Evolutionary conservation across 345 rosid species (phyloP).

Genomic region (Mallotus nudiflorus): DNA sequence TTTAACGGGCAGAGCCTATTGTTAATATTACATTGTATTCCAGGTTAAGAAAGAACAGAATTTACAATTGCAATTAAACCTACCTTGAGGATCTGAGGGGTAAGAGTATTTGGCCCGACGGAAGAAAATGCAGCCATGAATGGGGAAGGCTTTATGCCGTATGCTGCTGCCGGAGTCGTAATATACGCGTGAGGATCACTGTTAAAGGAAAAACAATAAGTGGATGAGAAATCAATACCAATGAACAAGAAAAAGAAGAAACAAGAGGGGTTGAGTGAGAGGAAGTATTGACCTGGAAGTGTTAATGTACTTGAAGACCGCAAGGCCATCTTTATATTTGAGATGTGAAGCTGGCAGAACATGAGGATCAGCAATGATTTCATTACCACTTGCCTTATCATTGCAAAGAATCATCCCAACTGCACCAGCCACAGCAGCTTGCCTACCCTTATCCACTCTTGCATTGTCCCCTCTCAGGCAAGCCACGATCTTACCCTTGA

Average conservation of each 20-base stretch:
- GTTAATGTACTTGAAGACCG: constrained; percentile 30
- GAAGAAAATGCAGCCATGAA: constrained; percentile 68
- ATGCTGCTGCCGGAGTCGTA: constrained; percentile 20
- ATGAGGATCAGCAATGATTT: constrained; percentile 53
- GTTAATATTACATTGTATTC: too few species aligned
- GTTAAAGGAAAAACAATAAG: background rate
- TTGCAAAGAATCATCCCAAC: constrained; percentile 77
- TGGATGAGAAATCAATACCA: too few species aligned
- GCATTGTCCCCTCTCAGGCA: constrained; percentile 50
- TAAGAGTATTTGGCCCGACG: constrained; percentile 56
- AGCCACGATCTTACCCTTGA: constrained; percentile 61
- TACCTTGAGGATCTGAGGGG: constrained; percentile 67
- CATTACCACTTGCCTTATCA: constrained; percentile 42
- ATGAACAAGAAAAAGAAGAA: too few species aligned
- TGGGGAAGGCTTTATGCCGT: constrained; percentile 55
- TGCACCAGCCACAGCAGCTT: constrained; percentile 53
- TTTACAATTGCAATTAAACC: background rate
- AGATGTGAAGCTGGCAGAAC: constrained; percentile 66
- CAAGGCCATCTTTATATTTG: constrained; percentile 47
- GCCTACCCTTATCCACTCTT: constrained; percentile 52
- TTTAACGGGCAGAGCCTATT: too few species aligned
- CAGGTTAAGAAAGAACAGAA: too few species aligned
- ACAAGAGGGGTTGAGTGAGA: too few species aligned
- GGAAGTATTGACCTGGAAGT: background rate
- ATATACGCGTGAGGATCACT: constrained; percentile 54